These are phyloP conservation scores for Alternaria novae-zelandiae DNA, from an alignment of 2,329 filamentous ascomycete genomes.

Conservation along the genomic window DNA sequence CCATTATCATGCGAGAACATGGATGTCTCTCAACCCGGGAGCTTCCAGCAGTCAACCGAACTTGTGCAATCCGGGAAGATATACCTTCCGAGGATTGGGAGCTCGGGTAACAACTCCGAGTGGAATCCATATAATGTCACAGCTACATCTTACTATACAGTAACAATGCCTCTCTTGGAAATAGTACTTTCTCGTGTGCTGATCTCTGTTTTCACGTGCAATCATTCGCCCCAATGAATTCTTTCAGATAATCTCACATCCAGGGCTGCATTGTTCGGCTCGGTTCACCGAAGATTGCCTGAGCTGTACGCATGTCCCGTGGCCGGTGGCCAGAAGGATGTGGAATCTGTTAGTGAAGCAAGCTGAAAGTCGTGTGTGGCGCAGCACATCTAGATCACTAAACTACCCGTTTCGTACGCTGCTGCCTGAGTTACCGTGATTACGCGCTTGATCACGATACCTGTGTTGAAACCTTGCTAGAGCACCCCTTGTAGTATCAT, in stretches of 20 bases:
- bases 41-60: not conserved
- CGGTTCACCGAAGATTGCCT: not conserved
- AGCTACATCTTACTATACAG: not conserved
- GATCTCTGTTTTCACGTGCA: not conserved
- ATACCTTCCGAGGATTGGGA: not conserved
- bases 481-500: not conserved
- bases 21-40: not conserved
- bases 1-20: not conserved
- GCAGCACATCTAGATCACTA: not conserved
- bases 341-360: not conserved
- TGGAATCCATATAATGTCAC: not conserved
- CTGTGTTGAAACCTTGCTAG: not conserved
- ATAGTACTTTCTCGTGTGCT: not conserved
- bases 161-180: not conserved
- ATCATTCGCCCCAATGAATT: not conserved
- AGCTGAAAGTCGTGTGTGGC: not conserved
- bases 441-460: not conserved
- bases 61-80: not conserved
- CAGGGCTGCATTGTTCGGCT: not conserved
- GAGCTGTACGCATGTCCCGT: not conserved
- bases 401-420: not conserved
- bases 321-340: not conserved
- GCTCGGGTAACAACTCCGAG: not conserved
- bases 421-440: not conserved
- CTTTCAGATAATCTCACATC: not conserved